Evolutionary conservation across 164 flowering plant species (phyloP).

Genomic region (Macadamia tetraphylla): DNA sequence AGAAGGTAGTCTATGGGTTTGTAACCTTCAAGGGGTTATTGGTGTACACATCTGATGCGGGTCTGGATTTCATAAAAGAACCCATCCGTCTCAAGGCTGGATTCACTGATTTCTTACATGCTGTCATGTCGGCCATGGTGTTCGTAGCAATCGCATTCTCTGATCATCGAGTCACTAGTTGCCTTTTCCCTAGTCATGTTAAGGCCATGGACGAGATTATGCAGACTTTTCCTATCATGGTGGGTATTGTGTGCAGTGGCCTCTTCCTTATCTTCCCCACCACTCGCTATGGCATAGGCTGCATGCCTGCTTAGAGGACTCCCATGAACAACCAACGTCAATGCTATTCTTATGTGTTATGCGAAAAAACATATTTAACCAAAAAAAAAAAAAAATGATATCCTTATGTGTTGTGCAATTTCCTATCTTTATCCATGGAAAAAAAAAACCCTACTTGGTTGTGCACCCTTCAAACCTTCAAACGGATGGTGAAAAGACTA

Average conservation of each 20-base stretch:
- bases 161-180: conserved; percentile 61
- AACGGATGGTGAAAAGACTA: too few species aligned
- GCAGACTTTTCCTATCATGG: conserved; percentile 64
- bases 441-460: too few species aligned
- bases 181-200: conserved; percentile 54
- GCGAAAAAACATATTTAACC: too few species aligned
- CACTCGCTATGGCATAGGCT: too few species aligned
- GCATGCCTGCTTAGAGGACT: too few species aligned
- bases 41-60: conserved; percentile 59
- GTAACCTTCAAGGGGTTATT: conserved; percentile 74
- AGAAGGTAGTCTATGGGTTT: conserved; percentile 75
- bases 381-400: too few species aligned
- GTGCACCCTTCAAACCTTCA: too few species aligned
- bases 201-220: conserved; percentile 55
- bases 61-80: conserved; percentile 54
- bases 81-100: conserved; percentile 47
- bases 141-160: conserved; percentile 75
- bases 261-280: too few species aligned
- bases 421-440: too few species aligned
- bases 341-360: too few species aligned
- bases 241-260: conserved; percentile 51
- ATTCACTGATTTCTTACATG: conserved; percentile 71
- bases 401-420: too few species aligned
- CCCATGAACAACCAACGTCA: too few species aligned
- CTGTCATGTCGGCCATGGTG: conserved; percentile 75